phyloP scores from a whole-genome alignment of 768 basidiomycete genomes.

The Tylopilus plumbeoviolaceoides region DNA sequence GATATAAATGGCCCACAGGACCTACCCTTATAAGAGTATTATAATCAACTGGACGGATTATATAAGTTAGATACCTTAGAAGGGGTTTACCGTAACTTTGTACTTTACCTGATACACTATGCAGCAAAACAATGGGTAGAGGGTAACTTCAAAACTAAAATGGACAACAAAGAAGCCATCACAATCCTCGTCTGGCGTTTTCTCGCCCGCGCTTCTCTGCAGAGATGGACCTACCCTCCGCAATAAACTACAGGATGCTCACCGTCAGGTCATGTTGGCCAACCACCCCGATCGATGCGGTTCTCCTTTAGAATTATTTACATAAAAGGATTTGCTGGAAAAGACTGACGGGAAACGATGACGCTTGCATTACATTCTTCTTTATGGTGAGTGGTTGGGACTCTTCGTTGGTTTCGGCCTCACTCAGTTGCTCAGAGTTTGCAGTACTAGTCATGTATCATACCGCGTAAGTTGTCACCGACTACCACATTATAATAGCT shows the following conservation, averaged over 20 bases:
- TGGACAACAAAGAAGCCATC: constrained; percentile 94
- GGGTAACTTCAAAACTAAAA: constrained; percentile 93
- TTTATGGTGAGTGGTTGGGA: constrained; percentile 6
- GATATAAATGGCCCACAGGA: too few relatives aligned
- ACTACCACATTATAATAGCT: constrained; percentile 17
- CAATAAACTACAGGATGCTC: constrained; percentile 87
- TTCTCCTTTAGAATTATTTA: constrained; percentile 98
- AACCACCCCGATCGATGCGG: constrained; percentile 99
- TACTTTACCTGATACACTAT: too few relatives aligned
- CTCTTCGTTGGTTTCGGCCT: not conserved
- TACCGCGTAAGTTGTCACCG: constrained; percentile 2
- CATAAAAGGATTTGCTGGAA: constrained; percentile 89
- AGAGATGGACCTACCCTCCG: constrained; percentile 80
- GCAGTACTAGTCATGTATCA: constrained; percentile 20
- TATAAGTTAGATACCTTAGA: too few relatives aligned
- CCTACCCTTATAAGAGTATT: too few relatives aligned
- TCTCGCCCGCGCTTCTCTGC: constrained; percentile 2
- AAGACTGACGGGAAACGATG: constrained; percentile 58
- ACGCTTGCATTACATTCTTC: constrained; percentile 1
- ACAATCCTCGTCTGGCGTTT: constrained; percentile 56
- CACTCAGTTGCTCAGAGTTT: constrained; percentile 6
- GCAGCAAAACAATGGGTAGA: constrained; percentile 81
- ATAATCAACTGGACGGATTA: too few relatives aligned
- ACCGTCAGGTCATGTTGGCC: constrained; percentile 94
- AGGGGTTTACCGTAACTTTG: too few relatives aligned